phyloP scores from a whole-genome alignment of 352 stramenopile genomes.

The Globisporangium middletonii region DNA sequence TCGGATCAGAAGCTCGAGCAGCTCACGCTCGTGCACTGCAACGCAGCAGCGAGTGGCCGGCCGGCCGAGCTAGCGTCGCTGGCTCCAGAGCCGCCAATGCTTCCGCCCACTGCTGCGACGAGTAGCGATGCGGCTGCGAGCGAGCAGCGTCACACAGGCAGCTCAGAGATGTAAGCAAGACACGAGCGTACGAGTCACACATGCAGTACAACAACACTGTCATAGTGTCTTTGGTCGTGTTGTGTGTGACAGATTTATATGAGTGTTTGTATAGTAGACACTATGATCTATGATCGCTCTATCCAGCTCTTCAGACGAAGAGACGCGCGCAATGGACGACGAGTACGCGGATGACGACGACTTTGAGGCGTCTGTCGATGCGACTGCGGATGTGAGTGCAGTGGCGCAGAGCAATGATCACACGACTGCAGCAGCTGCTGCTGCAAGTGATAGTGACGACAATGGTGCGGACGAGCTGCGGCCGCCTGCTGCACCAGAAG shows the following conservation, averaged over 20 bases:
- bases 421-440: not conserved
- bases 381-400: not conserved
- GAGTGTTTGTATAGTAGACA: no score
- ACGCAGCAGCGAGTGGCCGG: conserved; percentile 26
- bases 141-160: no score
- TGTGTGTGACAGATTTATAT: no score
- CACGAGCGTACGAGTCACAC: no score
- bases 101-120: no score
- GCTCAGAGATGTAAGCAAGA: no score
- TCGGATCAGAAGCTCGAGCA: conserved; percentile 40
- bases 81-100: not conserved
- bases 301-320: not conserved
- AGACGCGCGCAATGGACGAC: conserved; percentile 5
- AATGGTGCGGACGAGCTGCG: conserved; percentile 8
- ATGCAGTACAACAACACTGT: no score
- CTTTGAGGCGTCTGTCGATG: conserved; percentile 15
- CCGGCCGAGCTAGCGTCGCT: conserved; percentile 9
- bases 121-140: no score
- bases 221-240: no score
- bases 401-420: not conserved
- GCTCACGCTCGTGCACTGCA: conserved; percentile 60
- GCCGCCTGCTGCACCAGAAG: conserved; percentile 2
- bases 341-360: conserved; percentile 20
- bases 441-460: not conserved
- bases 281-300: no score